Conservation (phyloP, 345 rosid species). For the Lumnitzera littorea region DNA sequence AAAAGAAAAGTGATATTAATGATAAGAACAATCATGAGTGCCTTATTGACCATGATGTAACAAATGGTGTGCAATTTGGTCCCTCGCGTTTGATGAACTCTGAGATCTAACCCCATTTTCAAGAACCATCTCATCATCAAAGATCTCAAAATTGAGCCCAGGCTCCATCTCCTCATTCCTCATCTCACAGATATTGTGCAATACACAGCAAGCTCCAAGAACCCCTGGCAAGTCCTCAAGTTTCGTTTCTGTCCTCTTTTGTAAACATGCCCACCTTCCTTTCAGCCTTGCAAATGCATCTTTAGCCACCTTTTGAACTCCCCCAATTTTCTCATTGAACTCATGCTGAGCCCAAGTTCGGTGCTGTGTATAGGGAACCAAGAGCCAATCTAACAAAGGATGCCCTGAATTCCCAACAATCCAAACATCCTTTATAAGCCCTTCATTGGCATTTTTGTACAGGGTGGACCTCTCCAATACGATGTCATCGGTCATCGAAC, state of each 20-base stretch:
- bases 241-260: constrained; percentile 76
- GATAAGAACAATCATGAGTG: constrained; percentile 9
- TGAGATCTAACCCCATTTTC: constrained; percentile 48
- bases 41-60: constrained; percentile 65
- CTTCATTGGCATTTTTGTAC: constrained; percentile 44
- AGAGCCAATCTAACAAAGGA: constrained; percentile 66
- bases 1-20: not conserved
- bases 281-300: constrained; percentile 56
- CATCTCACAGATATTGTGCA: constrained; percentile 81
- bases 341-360: constrained; percentile 78
- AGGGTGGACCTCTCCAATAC: constrained; percentile 67
- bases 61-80: constrained; percentile 66
- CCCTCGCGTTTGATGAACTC: constrained; percentile 42
- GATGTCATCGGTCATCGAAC: constrained; percentile 69
- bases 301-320: constrained; percentile 28
- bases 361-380: constrained; percentile 64
- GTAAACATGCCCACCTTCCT: constrained; percentile 72
- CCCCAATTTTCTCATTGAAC: constrained; percentile 53
- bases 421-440: constrained; percentile 54
- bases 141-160: constrained; percentile 35
- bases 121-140: constrained; percentile 59
- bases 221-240: constrained; percentile 72
- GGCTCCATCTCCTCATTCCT: constrained; percentile 47
- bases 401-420: constrained; percentile 54
- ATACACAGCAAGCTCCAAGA: constrained; percentile 77